These are phyloP conservation scores for Flaveria ramosissima DNA, from an alignment of 129 eudicot genomes.

Conservation along the genomic window DNA sequence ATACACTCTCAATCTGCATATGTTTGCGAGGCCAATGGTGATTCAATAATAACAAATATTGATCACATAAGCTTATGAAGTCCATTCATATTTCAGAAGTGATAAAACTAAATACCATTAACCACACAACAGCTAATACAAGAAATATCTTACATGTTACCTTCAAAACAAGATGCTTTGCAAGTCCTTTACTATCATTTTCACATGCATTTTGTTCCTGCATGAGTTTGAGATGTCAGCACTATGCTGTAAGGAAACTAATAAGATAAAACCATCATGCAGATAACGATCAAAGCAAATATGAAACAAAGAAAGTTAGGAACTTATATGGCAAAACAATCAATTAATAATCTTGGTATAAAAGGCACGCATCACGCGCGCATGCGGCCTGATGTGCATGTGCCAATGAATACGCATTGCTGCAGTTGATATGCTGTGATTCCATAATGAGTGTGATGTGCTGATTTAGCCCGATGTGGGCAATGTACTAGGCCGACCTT, in stretches of 20 bases:
- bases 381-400: no score
- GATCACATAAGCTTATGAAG: neutral
- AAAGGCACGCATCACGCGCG: no score
- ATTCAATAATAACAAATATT: conserved; percentile 9
- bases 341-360: neutral
- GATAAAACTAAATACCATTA: neutral
- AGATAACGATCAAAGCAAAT: neutral
- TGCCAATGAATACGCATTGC: no score
- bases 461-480: no score
- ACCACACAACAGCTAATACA: neutral
- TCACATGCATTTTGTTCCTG: conserved; percentile 24
- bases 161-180: conserved; percentile 23
- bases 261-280: neutral
- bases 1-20: conserved; percentile 30
- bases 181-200: neutral
- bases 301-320: neutral
- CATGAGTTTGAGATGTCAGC: conserved; percentile 17
- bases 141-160: conserved; percentile 20
- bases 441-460: no score
- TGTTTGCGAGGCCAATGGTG: conserved; percentile 15
- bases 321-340: neutral
- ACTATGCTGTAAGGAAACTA: neutral
- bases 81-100: neutral
- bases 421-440: no score
- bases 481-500: no score